Evolutionary conservation across 140 eudicot genomes (phyloP).

Genomic region (Stevia rebaudiana): DNA sequence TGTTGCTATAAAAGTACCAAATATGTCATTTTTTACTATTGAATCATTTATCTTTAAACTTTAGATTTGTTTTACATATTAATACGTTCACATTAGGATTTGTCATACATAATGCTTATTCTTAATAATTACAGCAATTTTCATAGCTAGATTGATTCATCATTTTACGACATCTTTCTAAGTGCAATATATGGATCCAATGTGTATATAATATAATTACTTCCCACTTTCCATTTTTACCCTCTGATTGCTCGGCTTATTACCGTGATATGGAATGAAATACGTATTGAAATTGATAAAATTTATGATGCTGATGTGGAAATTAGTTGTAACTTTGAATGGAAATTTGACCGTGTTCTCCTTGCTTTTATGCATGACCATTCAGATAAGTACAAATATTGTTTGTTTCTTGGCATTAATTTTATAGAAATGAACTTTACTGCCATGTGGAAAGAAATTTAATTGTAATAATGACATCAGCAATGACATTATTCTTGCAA

Average conservation of each 20-base stretch:
- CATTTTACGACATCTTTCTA: background rate
- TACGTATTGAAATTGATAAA: background rate
- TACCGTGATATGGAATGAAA: background rate
- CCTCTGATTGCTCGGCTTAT: background rate
- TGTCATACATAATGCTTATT: background rate
- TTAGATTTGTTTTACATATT: background rate
- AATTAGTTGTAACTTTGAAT: conserved; percentile 10
- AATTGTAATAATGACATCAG: conserved; percentile 21
- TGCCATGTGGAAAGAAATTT: background rate
- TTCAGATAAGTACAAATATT: conserved; percentile 6
- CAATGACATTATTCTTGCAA: conserved; percentile 10
- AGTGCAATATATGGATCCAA: no score
- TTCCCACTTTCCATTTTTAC: background rate
- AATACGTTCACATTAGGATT: background rate
- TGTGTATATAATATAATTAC: background rate
- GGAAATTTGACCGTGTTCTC: conserved; percentile 6
- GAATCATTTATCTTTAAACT: background rate
- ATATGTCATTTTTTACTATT: background rate
- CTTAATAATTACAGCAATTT: background rate
- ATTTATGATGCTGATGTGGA: conserved; percentile 8
- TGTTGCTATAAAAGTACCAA: background rate
- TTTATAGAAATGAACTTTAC: conserved; percentile 7
- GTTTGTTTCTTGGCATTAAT: conserved; percentile 3
- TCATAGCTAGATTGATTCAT: background rate
- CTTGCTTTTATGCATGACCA: conserved; percentile 17